Evolutionary conservation across 106 monocot species (phyloP), one percentile per base, ranked within the genome.

Genomic region (Posidonia australis): DNA sequence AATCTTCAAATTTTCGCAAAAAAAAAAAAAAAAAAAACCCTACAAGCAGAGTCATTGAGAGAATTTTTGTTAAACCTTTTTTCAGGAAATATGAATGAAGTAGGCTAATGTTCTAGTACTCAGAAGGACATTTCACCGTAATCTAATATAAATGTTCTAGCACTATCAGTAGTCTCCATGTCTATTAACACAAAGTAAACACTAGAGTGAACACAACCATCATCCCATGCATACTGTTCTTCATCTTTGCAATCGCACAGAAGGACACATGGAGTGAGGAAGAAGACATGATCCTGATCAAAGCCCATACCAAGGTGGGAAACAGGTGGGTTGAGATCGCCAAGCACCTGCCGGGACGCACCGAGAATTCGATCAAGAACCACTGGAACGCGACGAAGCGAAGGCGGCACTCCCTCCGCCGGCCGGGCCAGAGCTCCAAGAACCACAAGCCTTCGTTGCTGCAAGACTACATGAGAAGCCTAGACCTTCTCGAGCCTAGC

Each of bases 261-360:
- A 92, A 92, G 65, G 88, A 86, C 32, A 74, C 66, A 5, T 93
- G 89, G 89, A 89, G 75, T 28, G 86, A 83, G 51, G 89, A 93
- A 52, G 93, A 89, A 45, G 93, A 93, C 67, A 78, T 19, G 75
- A 70, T 85, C 45, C 48, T 93, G 30, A 89, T 89, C 17, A 41
- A 86, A 60, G 75, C 73, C 21, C 93, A 93, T 44, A 66, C 58
- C 1, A 81, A 86, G 65, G 62, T 86, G 11, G 93, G 93, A 10
- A 93, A 93, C 75, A 81, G 70, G 67, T 93, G 93, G 93, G 83
- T 83, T 0, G 89, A 93, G 81, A 93, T 93, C n/a, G 83, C 86
- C 1, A 89, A 86, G 70, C 47, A 63, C 36, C 83, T 93, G 18
- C 89, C 93, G 0, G 93, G 93, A 6, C 76, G 93, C 36, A 93